phyloP scores from a whole-genome alignment of 495 filamentous ascomycete species.

The Letharia lupina region DNA sequence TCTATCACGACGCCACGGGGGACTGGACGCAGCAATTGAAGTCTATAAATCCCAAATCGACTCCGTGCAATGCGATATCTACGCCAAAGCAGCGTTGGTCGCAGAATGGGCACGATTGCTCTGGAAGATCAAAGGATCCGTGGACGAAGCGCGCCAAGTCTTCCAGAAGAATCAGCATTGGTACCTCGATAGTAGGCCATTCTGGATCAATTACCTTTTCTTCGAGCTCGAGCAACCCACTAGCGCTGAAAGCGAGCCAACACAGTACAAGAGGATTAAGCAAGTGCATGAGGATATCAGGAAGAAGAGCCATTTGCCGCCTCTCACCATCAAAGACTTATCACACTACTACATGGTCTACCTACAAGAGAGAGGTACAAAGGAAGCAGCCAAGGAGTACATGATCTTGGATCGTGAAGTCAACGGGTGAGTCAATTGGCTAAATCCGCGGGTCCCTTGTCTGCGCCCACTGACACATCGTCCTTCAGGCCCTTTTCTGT shows the following conservation, averaged over 20 bases:
- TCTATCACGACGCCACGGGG: slow-evolving; percentile 71
- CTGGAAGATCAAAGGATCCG: slow-evolving; percentile 82
- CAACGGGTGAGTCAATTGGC: slow-evolving; percentile 47
- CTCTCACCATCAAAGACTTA: slow-evolving; percentile 63
- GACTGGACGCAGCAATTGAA: slow-evolving; percentile 78
- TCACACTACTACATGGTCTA: slow-evolving; percentile 75
- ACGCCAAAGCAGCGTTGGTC: slow-evolving; percentile 77
- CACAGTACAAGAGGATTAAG: slow-evolving; percentile 67
- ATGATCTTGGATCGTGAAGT: slow-evolving; percentile 76
- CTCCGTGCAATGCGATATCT: slow-evolving; percentile 58
- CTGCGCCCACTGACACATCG: not conserved
- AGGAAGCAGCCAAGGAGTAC: slow-evolving; percentile 78
- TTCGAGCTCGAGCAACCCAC: slow-evolving; percentile 90
- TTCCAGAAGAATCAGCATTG: slow-evolving; percentile 76
- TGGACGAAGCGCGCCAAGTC: slow-evolving; percentile 77
- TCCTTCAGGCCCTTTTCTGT: slow-evolving; percentile 41
- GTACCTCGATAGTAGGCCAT: slow-evolving; percentile 79
- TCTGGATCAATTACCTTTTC: slow-evolving; percentile 83
- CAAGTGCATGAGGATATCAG: slow-evolving; percentile 72
- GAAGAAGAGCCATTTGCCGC: slow-evolving; percentile 61
- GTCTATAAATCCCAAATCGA: slow-evolving; percentile 77
- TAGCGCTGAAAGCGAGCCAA: slow-evolving; percentile 50
- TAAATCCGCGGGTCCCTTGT: not conserved
- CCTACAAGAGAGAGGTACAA: slow-evolving; percentile 74
- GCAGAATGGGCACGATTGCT: slow-evolving; percentile 83